Evolutionary conservation across 164 flowering plant species (phyloP).

Genomic region (Chimonanthus salicifolius): DNA sequence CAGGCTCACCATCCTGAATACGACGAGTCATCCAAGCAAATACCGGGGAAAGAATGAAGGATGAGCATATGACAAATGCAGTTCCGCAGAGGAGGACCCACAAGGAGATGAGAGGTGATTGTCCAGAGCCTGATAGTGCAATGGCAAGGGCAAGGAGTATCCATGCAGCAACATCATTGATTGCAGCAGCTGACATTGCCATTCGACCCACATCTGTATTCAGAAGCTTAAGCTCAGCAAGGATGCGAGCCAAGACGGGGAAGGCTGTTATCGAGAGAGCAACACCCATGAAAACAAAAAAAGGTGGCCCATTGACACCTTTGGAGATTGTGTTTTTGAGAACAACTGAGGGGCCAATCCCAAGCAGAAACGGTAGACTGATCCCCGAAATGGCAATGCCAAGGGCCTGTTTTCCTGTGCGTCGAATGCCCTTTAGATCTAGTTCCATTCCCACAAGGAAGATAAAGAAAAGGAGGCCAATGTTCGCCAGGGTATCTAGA

Average conservation of each 20-base stretch:
- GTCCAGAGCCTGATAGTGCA: slow-evolving; percentile 48
- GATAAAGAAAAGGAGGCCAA: slow-evolving; percentile 73
- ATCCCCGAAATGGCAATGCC: slow-evolving; percentile 65
- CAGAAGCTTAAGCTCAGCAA: slow-evolving; percentile 74
- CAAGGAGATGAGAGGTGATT: slow-evolving; percentile 42
- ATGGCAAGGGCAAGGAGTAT: slow-evolving; percentile 75
- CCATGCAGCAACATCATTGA: slow-evolving; percentile 87
- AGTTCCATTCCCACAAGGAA: slow-evolving; percentile 71
- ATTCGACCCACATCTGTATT: slow-evolving; percentile 72
- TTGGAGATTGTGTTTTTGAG: slow-evolving; percentile 48
- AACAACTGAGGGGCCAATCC: slow-evolving; percentile 56
- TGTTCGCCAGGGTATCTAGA: slow-evolving; percentile 65
- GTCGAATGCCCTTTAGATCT: slow-evolving; percentile 42
- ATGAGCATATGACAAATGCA: slow-evolving; percentile 30
- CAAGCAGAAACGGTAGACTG: slow-evolving; percentile 55
- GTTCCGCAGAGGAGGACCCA: slow-evolving; percentile 60
- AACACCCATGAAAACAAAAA: slow-evolving; percentile 80
- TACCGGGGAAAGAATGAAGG: slow-evolving; percentile 31
- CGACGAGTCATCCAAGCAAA: slow-evolving; percentile 49
- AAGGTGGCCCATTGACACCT: slow-evolving; percentile 41
- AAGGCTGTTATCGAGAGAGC: slow-evolving; percentile 87
- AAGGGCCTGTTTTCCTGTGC: slow-evolving; percentile 53
- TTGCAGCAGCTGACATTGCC: slow-evolving; percentile 94
- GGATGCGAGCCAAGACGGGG: slow-evolving; percentile 76
- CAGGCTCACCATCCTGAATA: slow-evolving; percentile 63